Percentiles rank a stretch among this genome's conserved stretches.
Evolutionary conservation across 2,329 filamentous ascomycete species (phyloP).

Genomic region (Trichoderma guizhouense): DNA sequence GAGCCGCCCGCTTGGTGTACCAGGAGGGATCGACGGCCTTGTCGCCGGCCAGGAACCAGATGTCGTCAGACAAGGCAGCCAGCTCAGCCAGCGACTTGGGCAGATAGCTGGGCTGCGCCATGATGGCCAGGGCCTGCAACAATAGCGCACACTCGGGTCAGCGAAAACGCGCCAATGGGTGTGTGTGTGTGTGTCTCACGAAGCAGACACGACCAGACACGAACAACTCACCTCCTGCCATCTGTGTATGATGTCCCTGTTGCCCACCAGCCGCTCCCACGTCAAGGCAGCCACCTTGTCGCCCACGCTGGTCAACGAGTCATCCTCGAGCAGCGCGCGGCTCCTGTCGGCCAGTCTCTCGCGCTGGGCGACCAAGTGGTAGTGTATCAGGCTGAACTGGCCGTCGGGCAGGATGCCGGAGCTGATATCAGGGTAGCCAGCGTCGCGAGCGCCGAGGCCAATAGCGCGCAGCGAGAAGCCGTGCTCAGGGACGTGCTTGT

Average conservation of each 20-base stretch:
- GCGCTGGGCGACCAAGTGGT: conserved; percentile 68
- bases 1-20: conserved; percentile 66
- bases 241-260: conserved; percentile 65
- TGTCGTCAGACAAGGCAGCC: conserved; percentile 81
- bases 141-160: background rate
- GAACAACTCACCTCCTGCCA: conserved; percentile 72
- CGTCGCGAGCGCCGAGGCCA: conserved; percentile 73
- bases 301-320: conserved; percentile 46
- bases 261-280: conserved; percentile 74
- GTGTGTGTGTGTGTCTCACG: background rate
- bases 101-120: conserved; percentile 80
- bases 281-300: conserved; percentile 67
- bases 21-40: conserved; percentile 76
- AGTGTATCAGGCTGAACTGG: conserved; percentile 76
- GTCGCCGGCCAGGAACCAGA: conserved; percentile 84
- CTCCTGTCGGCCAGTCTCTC: conserved; percentile 50
- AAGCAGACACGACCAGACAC: background rate
- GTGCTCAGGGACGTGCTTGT: conserved; percentile 71
- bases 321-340: conserved; percentile 38
- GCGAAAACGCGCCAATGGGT: background rate
- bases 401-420: conserved; percentile 77
- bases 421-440: conserved; percentile 82
- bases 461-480: conserved; percentile 79
- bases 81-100: conserved; percentile 75
- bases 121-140: conserved; percentile 74